These are phyloP conservation scores for Haberlea rhodopensis DNA, from an alignment of 257 asterid genomes.

Conservation along the genomic window DNA sequence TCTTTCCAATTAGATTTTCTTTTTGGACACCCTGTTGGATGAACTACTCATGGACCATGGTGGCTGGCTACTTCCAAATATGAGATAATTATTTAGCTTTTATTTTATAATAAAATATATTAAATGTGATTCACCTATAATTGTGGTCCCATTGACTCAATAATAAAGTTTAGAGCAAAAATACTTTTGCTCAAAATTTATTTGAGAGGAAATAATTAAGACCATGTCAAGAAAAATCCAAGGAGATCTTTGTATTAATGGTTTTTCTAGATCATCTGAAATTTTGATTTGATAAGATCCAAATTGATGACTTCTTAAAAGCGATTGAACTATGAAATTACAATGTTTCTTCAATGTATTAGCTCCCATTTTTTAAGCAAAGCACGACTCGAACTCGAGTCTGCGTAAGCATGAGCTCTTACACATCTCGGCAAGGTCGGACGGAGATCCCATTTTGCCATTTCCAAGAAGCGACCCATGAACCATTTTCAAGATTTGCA, in stretches of 20 bases:
- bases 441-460: not conserved
- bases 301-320: too few relatives aligned
- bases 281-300: not conserved
- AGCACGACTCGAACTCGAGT: too few relatives aligned
- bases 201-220: too few relatives aligned
- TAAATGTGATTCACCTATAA: not conserved
- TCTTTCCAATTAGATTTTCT: constrained; percentile 55
- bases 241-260: too few relatives aligned
- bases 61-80: constrained; percentile 26
- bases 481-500: not conserved
- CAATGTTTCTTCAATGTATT: not conserved
- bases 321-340: too few relatives aligned
- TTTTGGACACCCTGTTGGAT: constrained; percentile 30
- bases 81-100: not conserved
- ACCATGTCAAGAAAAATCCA: not conserved
- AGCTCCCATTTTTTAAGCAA: not conserved
- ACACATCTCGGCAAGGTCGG: too few relatives aligned
- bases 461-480: not conserved
- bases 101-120: not conserved
- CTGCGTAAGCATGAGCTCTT: too few relatives aligned
- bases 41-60: constrained; percentile 33
- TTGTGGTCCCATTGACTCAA: not conserved
- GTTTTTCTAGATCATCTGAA: not conserved
- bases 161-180: too few relatives aligned
- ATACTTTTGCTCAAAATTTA: too few relatives aligned